Conservation (phyloP, 2,329 filamentous ascomycete species). For the Penicillium brasilianum region DNA sequence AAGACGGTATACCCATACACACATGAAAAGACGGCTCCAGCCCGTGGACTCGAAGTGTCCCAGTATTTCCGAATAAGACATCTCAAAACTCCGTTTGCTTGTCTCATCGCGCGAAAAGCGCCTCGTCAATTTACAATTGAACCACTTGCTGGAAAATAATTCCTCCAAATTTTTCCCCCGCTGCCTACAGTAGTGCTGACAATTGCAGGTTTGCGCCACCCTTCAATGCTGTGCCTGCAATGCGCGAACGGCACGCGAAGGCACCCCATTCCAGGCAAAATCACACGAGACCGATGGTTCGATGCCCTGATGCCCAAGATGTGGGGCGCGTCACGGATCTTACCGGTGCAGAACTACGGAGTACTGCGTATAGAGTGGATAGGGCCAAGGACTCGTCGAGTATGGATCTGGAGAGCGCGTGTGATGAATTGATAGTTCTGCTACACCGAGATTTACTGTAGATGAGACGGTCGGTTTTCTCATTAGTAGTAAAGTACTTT, state of each 20-base stretch:
- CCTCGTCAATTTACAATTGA: constrained; percentile 1
- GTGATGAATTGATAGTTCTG: neutral
- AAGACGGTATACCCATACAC: neutral
- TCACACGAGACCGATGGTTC: constrained; percentile 24
- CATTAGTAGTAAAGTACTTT: neutral
- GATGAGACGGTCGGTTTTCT: neutral
- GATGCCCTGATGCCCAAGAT: constrained; percentile 16
- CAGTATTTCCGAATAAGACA: neutral
- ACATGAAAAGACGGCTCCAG: neutral
- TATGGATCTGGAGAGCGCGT: no score
- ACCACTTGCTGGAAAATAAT: neutral
- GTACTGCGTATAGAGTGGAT: neutral
- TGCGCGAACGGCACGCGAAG: neutral
- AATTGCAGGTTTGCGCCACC: constrained; percentile 9
- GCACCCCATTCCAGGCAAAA: constrained; percentile 14
- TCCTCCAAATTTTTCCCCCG: neutral
- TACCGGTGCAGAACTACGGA: constrained; percentile 6
- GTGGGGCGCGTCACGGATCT: neutral
- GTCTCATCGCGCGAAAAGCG: constrained; percentile 10
- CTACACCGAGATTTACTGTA: neutral
- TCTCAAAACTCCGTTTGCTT: constrained; percentile 22
- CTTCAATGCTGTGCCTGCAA: constrained; percentile 1
- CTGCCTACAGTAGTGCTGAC: constrained; percentile 1
- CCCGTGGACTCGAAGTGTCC: neutral
- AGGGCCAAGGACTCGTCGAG: no score